Percentiles rank a stretch among this genome's conserved stretches.
These are phyloP conservation scores for Daldinia loculata DNA, from an alignment of 495 filamentous ascomycete genomes.

Conservation along the genomic window DNA sequence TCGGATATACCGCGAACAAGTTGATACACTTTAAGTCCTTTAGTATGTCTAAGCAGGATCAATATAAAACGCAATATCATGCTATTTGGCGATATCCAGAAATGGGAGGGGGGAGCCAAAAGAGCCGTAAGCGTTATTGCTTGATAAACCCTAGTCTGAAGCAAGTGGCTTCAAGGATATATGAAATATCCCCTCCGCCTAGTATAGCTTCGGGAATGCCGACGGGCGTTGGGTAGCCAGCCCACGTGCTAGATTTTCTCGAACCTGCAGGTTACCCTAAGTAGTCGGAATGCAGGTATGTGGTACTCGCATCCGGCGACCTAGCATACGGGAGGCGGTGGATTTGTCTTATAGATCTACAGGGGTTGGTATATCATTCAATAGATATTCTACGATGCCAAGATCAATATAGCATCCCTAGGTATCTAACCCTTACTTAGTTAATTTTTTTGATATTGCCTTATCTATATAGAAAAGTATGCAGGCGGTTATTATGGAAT, in stretches of 20 bases:
- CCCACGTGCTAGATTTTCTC: neutral
- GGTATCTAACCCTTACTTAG: neutral
- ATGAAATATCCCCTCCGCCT: neutral
- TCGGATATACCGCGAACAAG: too few relatives aligned
- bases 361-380: neutral
- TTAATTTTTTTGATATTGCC: neutral
- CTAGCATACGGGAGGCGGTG: neutral
- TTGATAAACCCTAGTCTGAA: too few relatives aligned
- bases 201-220: neutral
- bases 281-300: neutral
- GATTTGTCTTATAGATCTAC: neutral
- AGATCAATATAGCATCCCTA: neutral
- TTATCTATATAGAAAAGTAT: too few relatives aligned
- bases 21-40: too few relatives aligned
- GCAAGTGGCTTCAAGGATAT: too few relatives aligned
- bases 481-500: neutral
- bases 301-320: neutral
- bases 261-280: neutral
- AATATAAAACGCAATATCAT: too few relatives aligned
- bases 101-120: too few relatives aligned
- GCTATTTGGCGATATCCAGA: too few relatives aligned
- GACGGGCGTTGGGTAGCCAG: neutral
- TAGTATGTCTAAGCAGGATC: too few relatives aligned
- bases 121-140: too few relatives aligned
- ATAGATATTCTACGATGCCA: neutral